These are phyloP conservation scores for Colletotrichum camelliae DNA, from an alignment of 2,329 filamentous ascomycete genomes.

Conservation along the genomic window DNA sequence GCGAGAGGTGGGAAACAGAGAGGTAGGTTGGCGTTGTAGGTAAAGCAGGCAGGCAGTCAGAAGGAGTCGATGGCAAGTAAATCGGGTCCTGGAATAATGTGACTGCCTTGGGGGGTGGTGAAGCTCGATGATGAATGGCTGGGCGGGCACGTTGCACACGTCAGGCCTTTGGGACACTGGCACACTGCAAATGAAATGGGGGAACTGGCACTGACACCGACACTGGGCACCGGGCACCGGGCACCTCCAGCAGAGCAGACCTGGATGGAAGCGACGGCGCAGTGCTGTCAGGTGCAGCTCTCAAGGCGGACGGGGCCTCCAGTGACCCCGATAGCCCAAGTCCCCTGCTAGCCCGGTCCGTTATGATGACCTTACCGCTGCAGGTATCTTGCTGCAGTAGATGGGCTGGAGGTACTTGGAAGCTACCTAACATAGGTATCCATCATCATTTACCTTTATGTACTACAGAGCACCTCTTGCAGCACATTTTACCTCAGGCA, in stretches of 20 bases:
- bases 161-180: constrained; percentile 4
- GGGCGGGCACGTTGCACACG: constrained; percentile 12
- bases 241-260: neutral
- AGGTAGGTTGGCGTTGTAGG: neutral
- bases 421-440: neutral
- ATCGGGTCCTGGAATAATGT: constrained; percentile 18
- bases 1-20: neutral
- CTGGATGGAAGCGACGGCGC: neutral
- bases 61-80: constrained; percentile 9
- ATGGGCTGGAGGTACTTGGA: neutral
- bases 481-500: neutral
- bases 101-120: constrained; percentile 22
- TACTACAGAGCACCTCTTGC: neutral
- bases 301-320: neutral
- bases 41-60: neutral
- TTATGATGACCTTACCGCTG: neutral
- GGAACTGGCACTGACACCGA: neutral
- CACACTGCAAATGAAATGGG: neutral
- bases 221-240: neutral
- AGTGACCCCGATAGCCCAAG: constrained; percentile 1
- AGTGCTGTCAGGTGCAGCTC: constrained; percentile 5
- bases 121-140: constrained; percentile 18
- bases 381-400: neutral
- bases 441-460: neutral
- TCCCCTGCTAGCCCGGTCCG: neutral